A percentile compares a stretch with the other conserved stretches of the same genome.
phyloP scores from a whole-genome alignment of 305 asterid species.

The Fraxinus greggii region DNA sequence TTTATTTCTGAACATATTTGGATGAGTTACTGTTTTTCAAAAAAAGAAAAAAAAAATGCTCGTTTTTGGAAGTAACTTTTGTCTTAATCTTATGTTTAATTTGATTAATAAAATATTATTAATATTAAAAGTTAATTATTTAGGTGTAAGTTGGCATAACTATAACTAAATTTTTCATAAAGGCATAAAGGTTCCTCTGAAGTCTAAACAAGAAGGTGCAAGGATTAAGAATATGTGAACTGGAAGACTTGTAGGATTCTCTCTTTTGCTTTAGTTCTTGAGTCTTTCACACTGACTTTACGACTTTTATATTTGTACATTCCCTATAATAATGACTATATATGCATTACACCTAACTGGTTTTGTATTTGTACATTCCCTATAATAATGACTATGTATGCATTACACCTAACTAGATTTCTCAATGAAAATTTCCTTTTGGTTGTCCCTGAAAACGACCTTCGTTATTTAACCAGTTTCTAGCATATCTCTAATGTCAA shows the following conservation, averaged over 20 bases:
- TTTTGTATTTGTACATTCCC: background rate
- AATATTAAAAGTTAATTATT: too few species aligned
- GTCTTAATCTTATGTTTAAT: background rate
- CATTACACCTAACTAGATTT: background rate
- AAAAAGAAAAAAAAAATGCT: background rate
- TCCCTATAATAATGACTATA: background rate
- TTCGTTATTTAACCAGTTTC: background rate
- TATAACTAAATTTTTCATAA: background rate
- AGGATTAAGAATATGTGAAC: background rate
- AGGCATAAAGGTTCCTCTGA: background rate
- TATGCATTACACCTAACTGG: background rate
- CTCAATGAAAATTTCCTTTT: background rate
- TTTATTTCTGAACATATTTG: background rate
- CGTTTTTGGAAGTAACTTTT: background rate
- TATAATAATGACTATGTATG: background rate
- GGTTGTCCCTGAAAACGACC: background rate
- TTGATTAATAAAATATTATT: background rate
- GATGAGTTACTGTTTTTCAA: background rate
- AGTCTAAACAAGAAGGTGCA: background rate
- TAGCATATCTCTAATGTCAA: background rate
- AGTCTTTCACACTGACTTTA: background rate
- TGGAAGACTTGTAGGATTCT: background rate
- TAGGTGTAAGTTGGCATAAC: background rate
- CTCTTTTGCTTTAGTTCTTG: background rate
- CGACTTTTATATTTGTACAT: background rate